phyloP scores from a whole-genome alignment of 192 early-diverging fungal genomes.

The Coemansia sp. region DNA sequence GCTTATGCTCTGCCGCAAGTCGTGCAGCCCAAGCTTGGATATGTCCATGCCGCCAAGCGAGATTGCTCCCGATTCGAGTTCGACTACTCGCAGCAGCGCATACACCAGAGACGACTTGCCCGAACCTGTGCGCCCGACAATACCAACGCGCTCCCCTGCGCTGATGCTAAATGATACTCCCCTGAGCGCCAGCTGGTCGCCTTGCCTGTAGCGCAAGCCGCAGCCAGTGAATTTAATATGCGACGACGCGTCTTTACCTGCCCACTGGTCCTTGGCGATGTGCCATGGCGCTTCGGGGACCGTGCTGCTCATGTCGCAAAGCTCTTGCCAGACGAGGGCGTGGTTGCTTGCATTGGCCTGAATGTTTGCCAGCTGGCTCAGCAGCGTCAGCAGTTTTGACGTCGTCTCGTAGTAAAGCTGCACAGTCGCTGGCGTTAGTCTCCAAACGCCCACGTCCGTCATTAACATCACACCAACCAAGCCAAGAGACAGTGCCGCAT shows the following conservation, averaged over 20 bases:
- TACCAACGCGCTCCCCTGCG: conserved; percentile 47
- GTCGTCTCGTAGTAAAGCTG: conserved; percentile 20
- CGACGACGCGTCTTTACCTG: not conserved
- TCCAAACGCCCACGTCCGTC: not conserved
- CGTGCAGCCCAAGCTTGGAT: conserved; percentile 62
- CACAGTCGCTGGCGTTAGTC: conserved; percentile 3
- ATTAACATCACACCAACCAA: conserved; percentile 13
- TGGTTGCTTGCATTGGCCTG: conserved; percentile 5
- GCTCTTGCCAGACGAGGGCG: conserved; percentile 8
- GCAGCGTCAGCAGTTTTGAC: conserved; percentile 4
- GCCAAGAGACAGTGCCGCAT: conserved; percentile 6
- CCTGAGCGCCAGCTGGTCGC: conserved; percentile 36
- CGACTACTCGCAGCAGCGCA: conserved; percentile 77
- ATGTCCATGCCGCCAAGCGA: conserved; percentile 74
- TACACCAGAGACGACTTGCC: conserved; percentile 78
- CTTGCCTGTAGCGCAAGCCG: conserved; percentile 18
- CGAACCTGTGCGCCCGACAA: conserved; percentile 61
- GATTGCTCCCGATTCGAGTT: conserved; percentile 65
- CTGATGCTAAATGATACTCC: conserved; percentile 46
- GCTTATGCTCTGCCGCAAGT: conserved; percentile 69
- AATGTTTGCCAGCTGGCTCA: conserved; percentile 7
- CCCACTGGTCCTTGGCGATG: not conserved
- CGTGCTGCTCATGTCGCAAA: conserved; percentile 7
- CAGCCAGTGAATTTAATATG: conserved; percentile 11
- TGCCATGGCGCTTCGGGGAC: conserved; percentile 9